Percentiles rank a stretch among this genome's conserved stretches.
Conservation (phyloP, 2,329 filamentous ascomycete genomes). For the Blastomyces emzantsi region DNA sequence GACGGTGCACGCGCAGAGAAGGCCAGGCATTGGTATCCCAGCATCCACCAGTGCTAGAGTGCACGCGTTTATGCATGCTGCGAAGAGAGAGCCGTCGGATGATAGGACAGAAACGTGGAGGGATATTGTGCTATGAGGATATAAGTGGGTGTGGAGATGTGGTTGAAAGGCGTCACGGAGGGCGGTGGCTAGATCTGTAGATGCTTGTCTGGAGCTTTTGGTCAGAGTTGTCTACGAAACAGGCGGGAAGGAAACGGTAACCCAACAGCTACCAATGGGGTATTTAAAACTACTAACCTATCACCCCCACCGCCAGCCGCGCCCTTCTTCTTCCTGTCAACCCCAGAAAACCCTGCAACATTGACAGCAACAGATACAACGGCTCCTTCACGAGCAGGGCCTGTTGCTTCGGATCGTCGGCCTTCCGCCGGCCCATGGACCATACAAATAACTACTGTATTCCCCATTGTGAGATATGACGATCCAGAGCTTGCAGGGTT, state of each 20-base stretch:
- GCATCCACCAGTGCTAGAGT: constrained; percentile 91
- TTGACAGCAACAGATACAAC: constrained; percentile 73
- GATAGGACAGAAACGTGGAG: constrained; percentile 80
- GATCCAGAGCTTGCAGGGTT: constrained; percentile 90
- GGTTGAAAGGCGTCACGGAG: constrained; percentile 67
- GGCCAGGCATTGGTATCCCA: constrained; percentile 89
- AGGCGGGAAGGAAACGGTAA: not conserved
- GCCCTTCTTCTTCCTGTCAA: constrained; percentile 63
- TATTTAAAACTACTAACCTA: constrained; percentile 50
- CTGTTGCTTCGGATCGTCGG: constrained; percentile 41
- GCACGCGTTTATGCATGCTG: constrained; percentile 80
- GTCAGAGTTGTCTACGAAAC: not conserved
- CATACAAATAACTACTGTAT: constrained; percentile 93
- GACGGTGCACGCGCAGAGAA: constrained; percentile 79
- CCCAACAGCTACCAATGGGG: constrained; percentile 25
- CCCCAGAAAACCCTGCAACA: constrained; percentile 77
- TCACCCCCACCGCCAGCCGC: constrained; percentile 47
- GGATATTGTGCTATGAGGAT: constrained; percentile 76
- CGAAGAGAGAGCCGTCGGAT: constrained; percentile 82
- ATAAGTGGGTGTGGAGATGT: constrained; percentile 76
- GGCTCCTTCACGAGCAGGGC: constrained; percentile 45
- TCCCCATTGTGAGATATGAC: constrained; percentile 91
- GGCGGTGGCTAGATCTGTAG: constrained; percentile 49
- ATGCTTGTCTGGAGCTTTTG: constrained; percentile 52
- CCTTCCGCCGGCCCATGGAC: constrained; percentile 77